phyloP scores from a whole-genome alignment of 1,139 yeast genomes.

The Yamadazyma trypodendri region DNA sequence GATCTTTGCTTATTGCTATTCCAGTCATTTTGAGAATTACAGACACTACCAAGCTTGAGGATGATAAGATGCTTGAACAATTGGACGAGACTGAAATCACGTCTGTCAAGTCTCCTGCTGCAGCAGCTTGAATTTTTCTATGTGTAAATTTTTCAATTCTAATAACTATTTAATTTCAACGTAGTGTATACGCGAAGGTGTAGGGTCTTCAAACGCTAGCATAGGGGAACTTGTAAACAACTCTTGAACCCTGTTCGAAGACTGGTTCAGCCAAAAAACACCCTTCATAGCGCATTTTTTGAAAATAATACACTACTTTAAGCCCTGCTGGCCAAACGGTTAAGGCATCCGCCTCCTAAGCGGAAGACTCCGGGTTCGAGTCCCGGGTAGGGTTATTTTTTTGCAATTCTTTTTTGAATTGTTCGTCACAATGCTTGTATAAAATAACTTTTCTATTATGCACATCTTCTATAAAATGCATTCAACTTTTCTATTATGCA shows the following conservation, averaged over 20 bases:
- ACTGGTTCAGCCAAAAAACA: too few species aligned
- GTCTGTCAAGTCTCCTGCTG: conserved; percentile 19
- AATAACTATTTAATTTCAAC: too few species aligned
- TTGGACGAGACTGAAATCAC: conserved; percentile 27
- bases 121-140: background rate
- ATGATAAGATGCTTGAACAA: conserved; percentile 21
- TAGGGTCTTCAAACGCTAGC: too few species aligned
- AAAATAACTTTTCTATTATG: too few species aligned
- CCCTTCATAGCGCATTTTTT: too few species aligned
- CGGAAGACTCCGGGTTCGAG: conserved; percentile 97
- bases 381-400: conserved; percentile 78
- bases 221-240: too few species aligned
- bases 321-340: conserved; percentile 90
- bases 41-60: conserved; percentile 6
- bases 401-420: conserved; percentile 7
- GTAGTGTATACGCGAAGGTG: too few species aligned
- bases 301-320: background rate
- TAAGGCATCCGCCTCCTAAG: conserved; percentile 96
- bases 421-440: too few species aligned
- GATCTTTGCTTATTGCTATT: conserved; percentile 43
- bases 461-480: too few species aligned
- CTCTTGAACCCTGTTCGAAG: too few species aligned
- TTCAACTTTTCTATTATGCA: too few species aligned
- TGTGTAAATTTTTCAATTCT: background rate
- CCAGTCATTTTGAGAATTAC: conserved; percentile 29